These are phyloP conservation scores for Backusella sp. DNA, from an alignment of 192 early-diverging fungal species.

Conservation along the genomic window DNA sequence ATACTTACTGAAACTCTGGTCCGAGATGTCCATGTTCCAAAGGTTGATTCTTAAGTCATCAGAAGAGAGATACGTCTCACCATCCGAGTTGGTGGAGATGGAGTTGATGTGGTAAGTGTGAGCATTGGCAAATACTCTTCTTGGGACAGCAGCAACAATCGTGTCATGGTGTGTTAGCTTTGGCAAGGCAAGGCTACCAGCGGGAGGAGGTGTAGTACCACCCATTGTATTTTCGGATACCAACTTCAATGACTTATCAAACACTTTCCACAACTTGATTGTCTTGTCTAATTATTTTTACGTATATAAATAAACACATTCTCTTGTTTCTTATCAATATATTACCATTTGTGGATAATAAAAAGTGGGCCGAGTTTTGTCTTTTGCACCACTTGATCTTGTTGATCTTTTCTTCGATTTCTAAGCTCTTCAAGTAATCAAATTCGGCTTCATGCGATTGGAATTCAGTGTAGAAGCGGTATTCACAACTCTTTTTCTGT, in stretches of 20 bases:
- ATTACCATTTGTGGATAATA: slow-evolving; percentile 94
- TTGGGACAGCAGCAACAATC: slow-evolving; percentile 82
- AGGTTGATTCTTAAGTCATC: slow-evolving; percentile 91
- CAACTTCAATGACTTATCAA: slow-evolving; percentile 87
- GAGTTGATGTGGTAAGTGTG: slow-evolving; percentile 96
- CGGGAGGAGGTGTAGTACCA: slow-evolving; percentile 37
- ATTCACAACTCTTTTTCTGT: slow-evolving; percentile 99
- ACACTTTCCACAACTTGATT: slow-evolving; percentile 93
- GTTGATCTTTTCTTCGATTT: slow-evolving; percentile 99
- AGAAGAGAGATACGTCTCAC: slow-evolving; percentile 86
- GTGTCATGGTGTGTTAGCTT: slow-evolving; percentile 81
- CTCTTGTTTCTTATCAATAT: no score
- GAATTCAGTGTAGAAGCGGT: slow-evolving; percentile 99
- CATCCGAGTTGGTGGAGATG: slow-evolving; percentile 90
- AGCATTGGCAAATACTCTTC: slow-evolving; percentile 87
- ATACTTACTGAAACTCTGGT: slow-evolving; percentile 84
- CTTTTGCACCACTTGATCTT: slow-evolving; percentile 98
- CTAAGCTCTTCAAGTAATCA: slow-evolving; percentile 98
- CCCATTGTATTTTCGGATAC: slow-evolving; percentile 80
- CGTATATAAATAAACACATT: not conserved
- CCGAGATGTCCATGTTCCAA: slow-evolving; percentile 86
- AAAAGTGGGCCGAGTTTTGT: slow-evolving; percentile 94
- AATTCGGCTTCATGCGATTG: slow-evolving; percentile 99
- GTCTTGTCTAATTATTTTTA: slow-evolving; percentile 54
- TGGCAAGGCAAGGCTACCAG: slow-evolving; percentile 65